phyloP scores from a whole-genome alignment of 176 grass and related monocot species.

The Oryza punctata region DNA sequence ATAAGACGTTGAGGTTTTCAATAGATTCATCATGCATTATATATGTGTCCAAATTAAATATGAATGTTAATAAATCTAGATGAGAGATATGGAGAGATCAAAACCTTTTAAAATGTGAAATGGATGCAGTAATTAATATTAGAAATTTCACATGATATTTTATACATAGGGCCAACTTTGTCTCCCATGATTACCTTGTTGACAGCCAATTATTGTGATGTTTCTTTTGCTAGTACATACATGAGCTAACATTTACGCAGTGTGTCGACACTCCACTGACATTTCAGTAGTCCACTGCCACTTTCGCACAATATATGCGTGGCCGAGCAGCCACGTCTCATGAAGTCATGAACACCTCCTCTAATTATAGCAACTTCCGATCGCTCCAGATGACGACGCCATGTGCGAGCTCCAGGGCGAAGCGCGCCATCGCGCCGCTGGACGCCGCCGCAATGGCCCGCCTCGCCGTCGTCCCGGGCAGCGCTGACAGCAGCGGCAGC shows the following conservation, averaged over 20 bases:
- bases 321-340: not conserved
- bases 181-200: not conserved
- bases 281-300: not conserved
- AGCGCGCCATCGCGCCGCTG: slow-evolving; percentile 36
- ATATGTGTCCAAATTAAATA: too few species aligned
- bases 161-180: too few species aligned
- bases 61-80: too few species aligned
- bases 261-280: slow-evolving; percentile 42
- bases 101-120: too few species aligned
- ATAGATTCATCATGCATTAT: too few species aligned
- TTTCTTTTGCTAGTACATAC: not conserved
- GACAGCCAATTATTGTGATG: not conserved
- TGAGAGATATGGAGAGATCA: too few species aligned
- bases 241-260: slow-evolving; percentile 14
- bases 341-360: not conserved
- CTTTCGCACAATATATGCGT: not conserved
- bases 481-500: slow-evolving; percentile 42
- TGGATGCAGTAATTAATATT: too few species aligned
- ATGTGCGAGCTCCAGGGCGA: not conserved
- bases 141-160: too few species aligned
- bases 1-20: too few species aligned
- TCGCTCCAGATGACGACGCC: not conserved
- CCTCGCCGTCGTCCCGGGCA: slow-evolving; percentile 18
- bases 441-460: slow-evolving; percentile 34
- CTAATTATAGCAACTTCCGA: not conserved